Conservation (phyloP, 1,139 yeast species). For the Torulaspora pretoriensis region DNA sequence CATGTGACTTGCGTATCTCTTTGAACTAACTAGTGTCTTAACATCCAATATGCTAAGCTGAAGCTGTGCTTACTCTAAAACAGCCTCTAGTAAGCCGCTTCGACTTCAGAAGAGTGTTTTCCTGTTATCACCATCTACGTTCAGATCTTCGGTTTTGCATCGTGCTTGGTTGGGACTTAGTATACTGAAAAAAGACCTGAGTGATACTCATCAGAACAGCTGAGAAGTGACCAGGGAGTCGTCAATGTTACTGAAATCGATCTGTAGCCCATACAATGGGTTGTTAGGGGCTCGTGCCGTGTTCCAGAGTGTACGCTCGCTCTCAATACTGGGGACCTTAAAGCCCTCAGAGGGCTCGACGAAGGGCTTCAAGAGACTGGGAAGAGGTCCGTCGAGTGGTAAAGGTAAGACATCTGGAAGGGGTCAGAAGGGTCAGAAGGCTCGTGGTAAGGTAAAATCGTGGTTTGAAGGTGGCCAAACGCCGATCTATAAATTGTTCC, state of each 20-base stretch:
- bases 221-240: neutral
- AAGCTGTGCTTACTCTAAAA: too few relatives aligned
- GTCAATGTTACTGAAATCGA: constrained; percentile 3
- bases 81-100: too few relatives aligned
- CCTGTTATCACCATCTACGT: neutral
- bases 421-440: constrained; percentile 99
- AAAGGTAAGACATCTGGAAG: constrained; percentile 92
- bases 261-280: neutral
- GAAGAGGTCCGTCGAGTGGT: constrained; percentile 96
- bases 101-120: too few relatives aligned
- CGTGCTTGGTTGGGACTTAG: neutral
- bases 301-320: constrained; percentile 22
- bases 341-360: constrained; percentile 40
- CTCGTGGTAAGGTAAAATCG: constrained; percentile 82
- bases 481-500: constrained; percentile 82
- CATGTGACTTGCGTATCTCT: too few relatives aligned
- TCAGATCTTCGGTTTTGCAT: neutral
- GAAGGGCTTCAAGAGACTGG: constrained; percentile 61
- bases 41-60: too few relatives aligned
- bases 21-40: neutral
- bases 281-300: neutral
- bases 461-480: constrained; percentile 99
- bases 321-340: constrained; percentile 37
- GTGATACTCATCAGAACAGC: neutral
- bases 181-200: neutral